Base-by-base conservation (phyloP, 805 yeast genomes). In the Lachancea lanzarotensis region DNA sequence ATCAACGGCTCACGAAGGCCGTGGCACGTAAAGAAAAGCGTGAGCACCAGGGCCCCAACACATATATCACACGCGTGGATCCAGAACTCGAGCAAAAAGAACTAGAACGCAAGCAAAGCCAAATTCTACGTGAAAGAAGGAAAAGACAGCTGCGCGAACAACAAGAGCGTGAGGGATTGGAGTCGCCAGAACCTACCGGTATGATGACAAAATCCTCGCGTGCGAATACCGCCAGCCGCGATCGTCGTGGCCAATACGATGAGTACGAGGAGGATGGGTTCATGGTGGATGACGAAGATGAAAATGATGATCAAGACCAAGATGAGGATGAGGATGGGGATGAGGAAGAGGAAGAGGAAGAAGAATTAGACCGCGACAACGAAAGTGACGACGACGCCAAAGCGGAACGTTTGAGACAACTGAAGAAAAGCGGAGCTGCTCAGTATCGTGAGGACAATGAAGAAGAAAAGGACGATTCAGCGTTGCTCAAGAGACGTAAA, bases 1-100 rank as follows among this genome's bases (percentile, higher is more conserved):
- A 91, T 63, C 74, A 78, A 54, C 78, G 81, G 58, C 73, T 93
- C 52, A 87, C 96, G 2, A 75, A 76, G 49, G 86, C 88, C 2
- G 78, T 84, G 7, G 61, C 62, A 25, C 63, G 70, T 26, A 66
- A 66, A 51, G 61, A 67, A 35, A 58, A 62, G 45, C 62, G 59
- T 25, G 52, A 55, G 13, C 66, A 60, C 40, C 54, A 56, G 13
- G 69, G 68, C 13, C 71, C 71, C 5, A 72, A 70, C 47, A 61
- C 67, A 10, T 66, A 65, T 40, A 65, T 69, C 25, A 63, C 70
- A 11, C 65, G 65, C 38, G 72, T 73, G 45, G 95, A 85, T 66
- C 95, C 93, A 1, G 79, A 81, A 60, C 65, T 78, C 55, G 82
- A 77, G 51, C 82, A 83, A 50, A 74, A 78, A 60, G 73, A 74